Evolutionary conservation across 2,329 filamentous ascomycete genomes (phyloP).

Genomic region (Orbilia quercus): DNA sequence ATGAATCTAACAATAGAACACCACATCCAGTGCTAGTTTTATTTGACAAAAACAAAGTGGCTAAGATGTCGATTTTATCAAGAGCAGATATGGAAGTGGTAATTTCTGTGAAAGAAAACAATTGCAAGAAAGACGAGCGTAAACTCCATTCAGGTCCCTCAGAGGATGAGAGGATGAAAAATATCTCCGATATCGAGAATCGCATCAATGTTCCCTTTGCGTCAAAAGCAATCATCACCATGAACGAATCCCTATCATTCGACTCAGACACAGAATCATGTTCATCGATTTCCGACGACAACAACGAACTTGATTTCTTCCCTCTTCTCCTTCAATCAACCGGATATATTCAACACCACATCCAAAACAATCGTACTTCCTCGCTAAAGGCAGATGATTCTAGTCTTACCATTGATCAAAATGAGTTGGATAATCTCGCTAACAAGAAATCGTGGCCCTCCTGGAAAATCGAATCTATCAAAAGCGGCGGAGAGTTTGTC

Average conservation of each 20-base stretch:
- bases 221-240: not conserved
- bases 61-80: not conserved
- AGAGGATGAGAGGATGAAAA: no score
- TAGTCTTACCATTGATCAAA: not conserved
- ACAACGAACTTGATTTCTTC: conserved; percentile 5
- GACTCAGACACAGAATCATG: not conserved
- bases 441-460: not conserved
- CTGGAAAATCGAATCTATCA: conserved; percentile 38
- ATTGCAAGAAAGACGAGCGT: not conserved
- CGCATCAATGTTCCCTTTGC: no score
- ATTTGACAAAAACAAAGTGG: no score
- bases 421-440: not conserved
- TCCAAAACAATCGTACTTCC: not conserved
- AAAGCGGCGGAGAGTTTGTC: not conserved
- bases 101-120: not conserved
- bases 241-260: not conserved
- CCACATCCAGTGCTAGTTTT: not conserved
- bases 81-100: not conserved
- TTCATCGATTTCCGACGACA: conserved; percentile 11
- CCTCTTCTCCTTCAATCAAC: conserved; percentile 7
- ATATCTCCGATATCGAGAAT: no score
- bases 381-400: not conserved
- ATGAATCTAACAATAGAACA: not conserved
- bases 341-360: conserved; percentile 6
- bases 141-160: no score